Conservation (phyloP, 768 basidiomycete species). For the Tylopilus plumbeoviolaceoides region DNA sequence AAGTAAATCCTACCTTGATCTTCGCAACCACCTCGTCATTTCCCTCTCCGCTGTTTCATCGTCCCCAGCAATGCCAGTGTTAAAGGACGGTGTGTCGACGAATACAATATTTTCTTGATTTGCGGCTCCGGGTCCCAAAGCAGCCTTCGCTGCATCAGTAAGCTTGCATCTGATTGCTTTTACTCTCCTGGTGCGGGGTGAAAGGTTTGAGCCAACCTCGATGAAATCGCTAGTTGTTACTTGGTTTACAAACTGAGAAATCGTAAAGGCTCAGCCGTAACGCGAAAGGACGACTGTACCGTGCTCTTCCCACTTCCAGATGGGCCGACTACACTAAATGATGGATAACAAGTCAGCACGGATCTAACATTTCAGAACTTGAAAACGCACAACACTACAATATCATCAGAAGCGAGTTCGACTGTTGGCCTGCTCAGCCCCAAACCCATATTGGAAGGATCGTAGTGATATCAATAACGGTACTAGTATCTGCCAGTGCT, state of each 20-base stretch:
- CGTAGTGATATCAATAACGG: neutral
- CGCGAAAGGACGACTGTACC: slow-evolving; percentile 3
- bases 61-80: neutral
- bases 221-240: neutral
- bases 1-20: neutral
- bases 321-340: slow-evolving; percentile 16
- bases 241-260: slow-evolving; percentile 7
- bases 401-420: slow-evolving; percentile 4
- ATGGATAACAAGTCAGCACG: neutral
- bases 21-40: slow-evolving; percentile 6
- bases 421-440: neutral
- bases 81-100: slow-evolving; percentile 23
- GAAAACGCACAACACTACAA: slow-evolving; percentile 20
- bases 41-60: neutral
- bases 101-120: slow-evolving; percentile 12
- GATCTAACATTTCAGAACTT: too few relatives aligned
- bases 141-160: neutral
- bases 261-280: neutral
- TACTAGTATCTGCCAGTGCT: neutral
- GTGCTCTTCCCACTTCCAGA: slow-evolving; percentile 19
- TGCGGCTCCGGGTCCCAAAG: neutral
- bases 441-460: neutral
- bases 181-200: neutral
- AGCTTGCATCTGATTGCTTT: slow-evolving; percentile 14
- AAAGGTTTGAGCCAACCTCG: neutral